Base-by-base conservation (phyloP, 306 rosid species). In the Fagus crenata region DNA sequence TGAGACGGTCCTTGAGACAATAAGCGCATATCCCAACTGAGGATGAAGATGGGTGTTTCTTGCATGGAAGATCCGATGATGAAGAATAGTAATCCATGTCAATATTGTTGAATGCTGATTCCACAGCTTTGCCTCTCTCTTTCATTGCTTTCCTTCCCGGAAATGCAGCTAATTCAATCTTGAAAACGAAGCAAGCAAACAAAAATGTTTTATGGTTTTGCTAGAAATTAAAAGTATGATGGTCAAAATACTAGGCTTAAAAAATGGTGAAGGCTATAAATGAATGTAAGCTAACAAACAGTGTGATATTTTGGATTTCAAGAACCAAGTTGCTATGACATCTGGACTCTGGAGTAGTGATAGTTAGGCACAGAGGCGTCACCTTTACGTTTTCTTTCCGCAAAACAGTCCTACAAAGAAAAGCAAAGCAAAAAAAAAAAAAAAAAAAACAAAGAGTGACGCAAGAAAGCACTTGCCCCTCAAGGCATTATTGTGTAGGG, bases 1-100 rank as follows among this genome's bases (percentile, higher is more conserved):
- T 84, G 67, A 96, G 75, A 7, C 99, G 94, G 8, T 96, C 99
- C 74, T 92, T 91, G 22, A 96, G 88, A 80, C 99, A 96, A 12
- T 85, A 80, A 70, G 98, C 93, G 68, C 99, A 96, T 1, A 96
- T 88, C 3, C 99, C 99, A n/a, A 78, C 89, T 0, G 97, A 83
- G 3, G 96, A 87, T 22, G 96, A 88, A 79, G 97, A 86, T 7
- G 98, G 98, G 72, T 96, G 99, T 69, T 82, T 91, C 81, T 79
- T 86, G 71, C 99, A 96, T 7, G 88, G 90, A 75, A 85, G 75
- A 42, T 92, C 98, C 15, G 91, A 91, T 22, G 92, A 77, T 17
- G 98, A 85, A 33, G 88, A 90, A 78, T 90, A 89, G 78, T 82
- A 90, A 18, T 94, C 95, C 93, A 89, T 88, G 69, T 89, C 90